Evolutionary conservation across 2,329 filamentous ascomycete genomes (phyloP).

Genomic region (Microcyclospora tardicrescens): DNA sequence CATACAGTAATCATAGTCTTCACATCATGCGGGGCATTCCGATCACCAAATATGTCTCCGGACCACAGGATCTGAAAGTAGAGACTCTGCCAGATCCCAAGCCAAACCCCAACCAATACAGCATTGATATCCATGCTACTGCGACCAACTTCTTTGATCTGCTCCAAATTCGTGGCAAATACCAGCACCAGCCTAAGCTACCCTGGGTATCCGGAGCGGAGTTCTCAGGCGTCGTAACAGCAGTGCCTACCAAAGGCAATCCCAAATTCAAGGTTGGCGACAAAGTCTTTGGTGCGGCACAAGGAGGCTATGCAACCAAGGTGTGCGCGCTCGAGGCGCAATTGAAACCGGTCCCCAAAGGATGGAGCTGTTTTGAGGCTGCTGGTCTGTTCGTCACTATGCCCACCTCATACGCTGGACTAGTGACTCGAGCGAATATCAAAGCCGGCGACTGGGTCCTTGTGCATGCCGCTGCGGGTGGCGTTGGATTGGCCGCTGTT

Average conservation of each 20-base stretch:
- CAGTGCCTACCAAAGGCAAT: slow-evolving; percentile 39
- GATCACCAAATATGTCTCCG: slow-evolving; percentile 35
- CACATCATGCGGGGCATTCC: slow-evolving; percentile 53
- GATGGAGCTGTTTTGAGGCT: slow-evolving; percentile 74
- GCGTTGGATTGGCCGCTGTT: slow-evolving; percentile 81
- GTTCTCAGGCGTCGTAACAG: slow-evolving; percentile 67
- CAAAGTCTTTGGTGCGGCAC: slow-evolving; percentile 71
- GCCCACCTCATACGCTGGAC: slow-evolving; percentile 73
- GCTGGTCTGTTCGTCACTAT: slow-evolving; percentile 86
- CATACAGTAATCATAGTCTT: too few species aligned
- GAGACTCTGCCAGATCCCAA: slow-evolving; percentile 60
- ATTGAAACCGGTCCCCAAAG: slow-evolving; percentile 61
- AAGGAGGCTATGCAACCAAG: slow-evolving; percentile 76
- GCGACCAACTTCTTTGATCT: slow-evolving; percentile 97
- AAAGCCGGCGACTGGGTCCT: slow-evolving; percentile 74
- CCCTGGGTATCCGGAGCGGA: slow-evolving; percentile 82
- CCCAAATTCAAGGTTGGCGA: slow-evolving; percentile 64
- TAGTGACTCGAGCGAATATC: slow-evolving; percentile 65
- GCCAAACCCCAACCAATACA: slow-evolving; percentile 62
- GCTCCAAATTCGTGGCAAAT: slow-evolving; percentile 88
- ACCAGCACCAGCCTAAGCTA: slow-evolving; percentile 79
- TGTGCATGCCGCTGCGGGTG: slow-evolving; percentile 83
- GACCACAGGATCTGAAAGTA: slow-evolving; percentile 66
- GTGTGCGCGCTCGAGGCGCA: slow-evolving; percentile 52
- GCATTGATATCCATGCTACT: slow-evolving; percentile 73